Evolutionary conservation across 2,329 filamentous ascomycete species (phyloP).

Genomic region (Botrytis hyacinthi): DNA sequence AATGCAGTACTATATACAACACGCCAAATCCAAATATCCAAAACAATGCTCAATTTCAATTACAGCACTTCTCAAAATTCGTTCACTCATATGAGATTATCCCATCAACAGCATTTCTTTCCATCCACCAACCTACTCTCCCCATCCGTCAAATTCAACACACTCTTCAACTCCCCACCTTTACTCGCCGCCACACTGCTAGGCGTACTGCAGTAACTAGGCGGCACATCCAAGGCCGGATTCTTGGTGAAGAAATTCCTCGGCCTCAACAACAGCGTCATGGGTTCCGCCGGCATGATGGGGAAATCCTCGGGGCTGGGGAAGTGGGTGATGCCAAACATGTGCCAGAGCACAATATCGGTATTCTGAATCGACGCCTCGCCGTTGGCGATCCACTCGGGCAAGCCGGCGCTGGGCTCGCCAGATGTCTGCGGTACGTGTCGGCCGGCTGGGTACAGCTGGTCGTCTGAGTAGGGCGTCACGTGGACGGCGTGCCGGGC

Average conservation of each 20-base stretch:
- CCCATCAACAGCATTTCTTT: constrained; percentile 8
- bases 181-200: constrained; percentile 55
- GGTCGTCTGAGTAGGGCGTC: constrained; percentile 62
- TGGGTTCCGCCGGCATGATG: constrained; percentile 84
- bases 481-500: constrained; percentile 59
- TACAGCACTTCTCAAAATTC: neutral
- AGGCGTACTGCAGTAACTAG: constrained; percentile 68
- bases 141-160: constrained; percentile 15
- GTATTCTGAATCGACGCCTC: constrained; percentile 70
- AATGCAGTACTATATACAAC: neutral
- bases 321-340: constrained; percentile 88
- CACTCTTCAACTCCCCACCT: constrained; percentile 1
- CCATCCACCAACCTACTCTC: constrained; percentile 19
- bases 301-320: constrained; percentile 88
- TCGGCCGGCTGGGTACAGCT: constrained; percentile 58
- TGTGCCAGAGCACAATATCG: constrained; percentile 90
- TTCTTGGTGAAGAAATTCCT: constrained; percentile 60
- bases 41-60: neutral
- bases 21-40: too few species aligned
- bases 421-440: constrained; percentile 57
- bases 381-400: constrained; percentile 56
- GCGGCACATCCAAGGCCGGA: constrained; percentile 57
- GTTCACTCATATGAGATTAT: accelerated
- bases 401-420: constrained; percentile 47
- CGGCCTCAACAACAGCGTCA: constrained; percentile 61